A percentile compares a stretch with the other conserved stretches of the same genome.
Conservation (phyloP, 2,329 filamentous ascomycete species). For the Cladophialophora yegresii region DNA sequence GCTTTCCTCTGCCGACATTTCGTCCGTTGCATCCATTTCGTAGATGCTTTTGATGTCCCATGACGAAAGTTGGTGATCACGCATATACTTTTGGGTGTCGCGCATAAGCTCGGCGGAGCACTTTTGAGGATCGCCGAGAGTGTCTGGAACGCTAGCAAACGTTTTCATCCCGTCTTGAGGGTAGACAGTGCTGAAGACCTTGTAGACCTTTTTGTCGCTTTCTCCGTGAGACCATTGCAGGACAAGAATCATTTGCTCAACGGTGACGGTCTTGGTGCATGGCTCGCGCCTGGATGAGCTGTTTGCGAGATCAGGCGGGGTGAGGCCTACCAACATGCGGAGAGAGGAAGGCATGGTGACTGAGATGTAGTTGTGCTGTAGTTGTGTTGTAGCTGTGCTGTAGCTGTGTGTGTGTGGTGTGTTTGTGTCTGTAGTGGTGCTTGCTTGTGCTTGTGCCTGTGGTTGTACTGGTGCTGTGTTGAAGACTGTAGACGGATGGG, state of each 20-base stretch:
- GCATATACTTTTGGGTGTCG: neutral
- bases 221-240: neutral
- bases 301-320: neutral
- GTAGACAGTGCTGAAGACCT: neutral
- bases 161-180: neutral
- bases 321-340: neutral
- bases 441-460: neutral
- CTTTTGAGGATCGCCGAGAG: neutral
- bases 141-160: neutral
- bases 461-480: neutral
- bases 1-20: neutral
- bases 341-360: neutral
- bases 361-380: neutral
- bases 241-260: neutral
- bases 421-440: neutral
- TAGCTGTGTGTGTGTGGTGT: neutral
- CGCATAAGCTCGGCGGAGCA: slow-evolving; percentile 1
- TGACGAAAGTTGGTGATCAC: neutral
- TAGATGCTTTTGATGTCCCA: neutral
- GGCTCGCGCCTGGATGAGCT: neutral
- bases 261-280: neutral
- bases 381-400: neutral
- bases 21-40: neutral
- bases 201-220: neutral
- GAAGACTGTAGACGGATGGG: neutral